Evolutionary conservation across 768 basidiomycete genomes (phyloP), one percentile per base, ranked within the genome.

Genomic region (Coprinopsis sp.): DNA sequence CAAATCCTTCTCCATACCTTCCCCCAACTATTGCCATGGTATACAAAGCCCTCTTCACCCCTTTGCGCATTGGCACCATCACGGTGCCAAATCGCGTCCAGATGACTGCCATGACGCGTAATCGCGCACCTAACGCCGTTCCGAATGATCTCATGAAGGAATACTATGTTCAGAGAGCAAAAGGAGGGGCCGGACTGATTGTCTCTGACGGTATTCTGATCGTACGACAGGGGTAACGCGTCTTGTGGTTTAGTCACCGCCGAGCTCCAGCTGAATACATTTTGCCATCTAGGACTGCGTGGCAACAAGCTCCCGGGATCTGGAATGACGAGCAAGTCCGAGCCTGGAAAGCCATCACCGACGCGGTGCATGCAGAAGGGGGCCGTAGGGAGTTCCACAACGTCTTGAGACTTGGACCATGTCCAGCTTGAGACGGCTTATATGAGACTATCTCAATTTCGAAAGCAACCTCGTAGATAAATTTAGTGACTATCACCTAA

Each of bases 311-410:
- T 1, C 74, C 74, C 12, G 76, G 76, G 4, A 69, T 76, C 22
- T 77, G 74, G 73, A 70, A 58, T 48, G 51, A 63, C 8, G 67
- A 71, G 25, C 74, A 77, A 48, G 61, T 72, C 8, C 51, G 53
- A 14, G 73, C 58, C 3, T 78, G 76, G 74, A 73, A 67, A 50
- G 68, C 64, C 37, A 61, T 79, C 39, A 70, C 65, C 1, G 72
- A 73, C 38, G 67, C 65, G 1, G 73, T 81, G 6, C 77, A 79
- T 52, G 54, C 58, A 6, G 70, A 67, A 29, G 73, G 72, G 6
- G 65, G 69, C 6, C n/a, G n/a, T n/a, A n/a, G n/a, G n/a, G n/a
- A n/a, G n/a, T n/a, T n/a, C n/a, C n/a, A n/a, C n/a, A n/a, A n/a
- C n/a, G n/a, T n/a, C n/a, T n/a, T n/a, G n/a, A n/a, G n/a, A n/a